phyloP scores from a whole-genome alignment of 2,329 filamentous ascomycete species.

The Cladosporium austrohemisphaericum region DNA sequence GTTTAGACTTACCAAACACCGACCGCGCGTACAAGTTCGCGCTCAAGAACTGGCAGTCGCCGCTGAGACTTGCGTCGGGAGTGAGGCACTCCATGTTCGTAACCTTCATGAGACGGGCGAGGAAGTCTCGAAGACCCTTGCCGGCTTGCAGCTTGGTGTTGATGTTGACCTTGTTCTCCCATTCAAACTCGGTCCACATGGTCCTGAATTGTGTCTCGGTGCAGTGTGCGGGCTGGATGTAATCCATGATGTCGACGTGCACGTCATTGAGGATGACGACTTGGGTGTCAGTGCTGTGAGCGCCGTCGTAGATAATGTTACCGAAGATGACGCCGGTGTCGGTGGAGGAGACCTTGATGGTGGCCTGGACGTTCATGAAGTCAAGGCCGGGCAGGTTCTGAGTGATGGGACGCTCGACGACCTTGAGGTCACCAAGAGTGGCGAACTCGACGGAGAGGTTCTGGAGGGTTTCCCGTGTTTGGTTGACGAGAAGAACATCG shows the following conservation, averaged over 20 bases:
- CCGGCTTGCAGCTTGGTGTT: constrained; percentile 75
- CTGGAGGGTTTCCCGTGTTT: constrained; percentile 92
- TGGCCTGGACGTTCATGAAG: constrained; percentile 97
- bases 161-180: constrained; percentile 99
- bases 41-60: constrained; percentile 95
- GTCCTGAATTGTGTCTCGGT: constrained; percentile 97
- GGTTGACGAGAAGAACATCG: constrained; percentile 93
- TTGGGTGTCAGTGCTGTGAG: constrained; percentile 86
- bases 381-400: constrained; percentile 94
- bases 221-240: constrained; percentile 95
- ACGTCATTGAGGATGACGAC: constrained; percentile 98
- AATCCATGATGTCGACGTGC: constrained; percentile 99
- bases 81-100: constrained; percentile 99
- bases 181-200: constrained; percentile 99
- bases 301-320: constrained; percentile 95
- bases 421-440: constrained; percentile 95
- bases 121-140: constrained; percentile 84
- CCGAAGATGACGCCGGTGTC: constrained; percentile 98
- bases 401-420: constrained; percentile 92
- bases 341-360: constrained; percentile 96
- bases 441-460: constrained; percentile 98
- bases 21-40: constrained; percentile 95
- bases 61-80: constrained; percentile 91
- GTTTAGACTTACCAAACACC: constrained; percentile 91
- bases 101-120: constrained; percentile 91